phyloP scores from a whole-genome alignment of 768 basidiomycete species.

The Pisolithus tinctorius region DNA sequence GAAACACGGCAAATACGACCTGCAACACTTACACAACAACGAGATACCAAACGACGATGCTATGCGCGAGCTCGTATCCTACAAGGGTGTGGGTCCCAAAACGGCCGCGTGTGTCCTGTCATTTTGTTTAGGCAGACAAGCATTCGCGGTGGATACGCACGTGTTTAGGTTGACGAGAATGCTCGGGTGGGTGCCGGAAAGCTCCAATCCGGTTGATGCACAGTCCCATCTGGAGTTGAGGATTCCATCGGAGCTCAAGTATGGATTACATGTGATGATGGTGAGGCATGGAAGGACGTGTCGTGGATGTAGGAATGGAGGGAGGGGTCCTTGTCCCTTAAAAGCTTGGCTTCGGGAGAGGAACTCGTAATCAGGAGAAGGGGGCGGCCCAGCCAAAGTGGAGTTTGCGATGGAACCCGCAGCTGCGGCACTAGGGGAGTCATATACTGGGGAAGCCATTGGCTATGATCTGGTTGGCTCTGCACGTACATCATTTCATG shows the following conservation, averaged over 20 bases:
- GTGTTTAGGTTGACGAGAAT: slow-evolving; percentile 48
- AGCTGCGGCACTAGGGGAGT: too few species aligned
- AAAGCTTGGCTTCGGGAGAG: slow-evolving; percentile 31
- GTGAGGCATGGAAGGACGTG: slow-evolving; percentile 50
- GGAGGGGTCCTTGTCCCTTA: slow-evolving; percentile 27
- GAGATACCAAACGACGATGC: slow-evolving; percentile 38
- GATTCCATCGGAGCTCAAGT: slow-evolving; percentile 48
- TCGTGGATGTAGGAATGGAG: slow-evolving; percentile 43
- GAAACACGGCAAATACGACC: slow-evolving; percentile 46
- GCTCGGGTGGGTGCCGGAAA: slow-evolving; percentile 34
- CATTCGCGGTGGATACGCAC: slow-evolving; percentile 62
- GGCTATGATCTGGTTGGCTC: too few species aligned
- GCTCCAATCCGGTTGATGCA: slow-evolving; percentile 42
- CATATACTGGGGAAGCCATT: too few species aligned
- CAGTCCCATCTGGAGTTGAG: slow-evolving; percentile 52
- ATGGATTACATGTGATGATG: slow-evolving; percentile 53
- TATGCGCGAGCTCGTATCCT: slow-evolving; percentile 51
- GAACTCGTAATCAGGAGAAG: neutral
- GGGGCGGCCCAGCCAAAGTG: neutral
- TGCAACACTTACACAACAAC: slow-evolving; percentile 42
- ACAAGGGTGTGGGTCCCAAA: slow-evolving; percentile 55
- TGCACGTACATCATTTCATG: too few species aligned
- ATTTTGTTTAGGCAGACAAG: slow-evolving; percentile 53
- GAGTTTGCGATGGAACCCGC: too few species aligned
- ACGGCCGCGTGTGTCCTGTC: slow-evolving; percentile 58